Evolutionary conservation across 345 rosid genomes (phyloP).

Genomic region (Camelina hispida): DNA sequence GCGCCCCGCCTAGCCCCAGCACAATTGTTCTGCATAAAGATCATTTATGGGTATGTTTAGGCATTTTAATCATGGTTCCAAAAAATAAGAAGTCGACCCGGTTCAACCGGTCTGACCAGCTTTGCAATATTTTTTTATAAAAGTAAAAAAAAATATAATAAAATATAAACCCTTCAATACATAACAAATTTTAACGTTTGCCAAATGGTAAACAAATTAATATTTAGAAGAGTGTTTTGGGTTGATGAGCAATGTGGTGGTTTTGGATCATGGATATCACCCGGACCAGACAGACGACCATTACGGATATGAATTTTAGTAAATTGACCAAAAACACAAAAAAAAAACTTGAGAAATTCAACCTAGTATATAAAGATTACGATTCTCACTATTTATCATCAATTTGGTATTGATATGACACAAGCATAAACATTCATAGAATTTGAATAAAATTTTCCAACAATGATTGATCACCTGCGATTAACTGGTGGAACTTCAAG

Average conservation of each 20-base stretch:
- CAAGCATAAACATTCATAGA: slow-evolving; percentile 1
- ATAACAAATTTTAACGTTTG: not conserved
- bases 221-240: not conserved
- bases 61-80: not conserved
- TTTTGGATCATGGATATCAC: not conserved
- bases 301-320: not conserved
- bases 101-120: not conserved
- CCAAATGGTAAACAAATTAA: not conserved
- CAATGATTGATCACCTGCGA: slow-evolving; percentile 50
- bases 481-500: slow-evolving; percentile 39
- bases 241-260: slow-evolving; percentile 13
- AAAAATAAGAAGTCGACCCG: not conserved
- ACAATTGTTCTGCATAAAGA: slow-evolving; percentile 19
- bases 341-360: not conserved
- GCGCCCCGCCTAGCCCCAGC: slow-evolving; percentile 51
- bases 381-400: not conserved
- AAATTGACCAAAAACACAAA: not conserved
- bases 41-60: not conserved
- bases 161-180: too few relatives aligned
- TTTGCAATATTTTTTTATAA: not conserved
- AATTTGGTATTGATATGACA: not conserved
- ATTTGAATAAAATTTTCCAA: not conserved
- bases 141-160: too few relatives aligned
- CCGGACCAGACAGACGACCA: not conserved
- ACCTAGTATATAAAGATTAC: not conserved